Base-by-base conservation (phyloP, 73 alveolate genomes). In the Paramecium pentaurelia region DNA sequence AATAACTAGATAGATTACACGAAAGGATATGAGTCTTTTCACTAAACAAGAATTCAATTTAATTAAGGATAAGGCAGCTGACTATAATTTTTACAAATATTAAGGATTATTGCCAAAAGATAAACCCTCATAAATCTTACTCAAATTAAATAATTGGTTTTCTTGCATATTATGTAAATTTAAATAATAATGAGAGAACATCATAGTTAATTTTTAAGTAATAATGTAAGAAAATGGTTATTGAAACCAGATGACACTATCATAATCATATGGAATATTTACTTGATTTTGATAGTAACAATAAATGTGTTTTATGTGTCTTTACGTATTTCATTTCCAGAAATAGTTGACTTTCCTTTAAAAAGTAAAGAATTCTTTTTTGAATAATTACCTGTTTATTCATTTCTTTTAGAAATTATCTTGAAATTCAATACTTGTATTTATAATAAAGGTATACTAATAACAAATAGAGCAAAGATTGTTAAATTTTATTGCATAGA, bases 231-330 rank as follows among this genome's bases (percentile, higher is more conserved):
- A 60, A 60, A 20, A 9, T 25, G 60, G 60, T 18, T 75, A 75
- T 34, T 75, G 22, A 36, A 75, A 75, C 91, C 91, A 45, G 91
- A 80, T 47, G 91, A 80, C 30, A 80, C 71, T 3, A 14, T 42
- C 16, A 80, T 80, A 27, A 80, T 80, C 44, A 8, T 80, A 1
- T 80, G 91, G 91, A 80, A 80, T 47, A 80, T 80, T 12, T 80
- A 80, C n/a, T 12, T 80, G 25, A 18, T 80, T 12, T 6, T 42
- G 5, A 80, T 80, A 3, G 91, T 80, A 0, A 80, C 77, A 3
- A 80, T 80, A 16, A 80, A 80, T 47, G 71, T 47, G 14, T 45
- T 80, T 18, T 80, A 44, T 80, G 75, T 80, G 10, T 80, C 91
- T 10, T 45, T 80, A 18, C 22, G 91, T 1, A 30, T 80, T 6